Percentiles rank a stretch among this genome's conserved stretches.
These are phyloP conservation scores for Lichenothelia convexa DNA, from an alignment of 495 filamentous ascomycete species.

Conservation along the genomic window DNA sequence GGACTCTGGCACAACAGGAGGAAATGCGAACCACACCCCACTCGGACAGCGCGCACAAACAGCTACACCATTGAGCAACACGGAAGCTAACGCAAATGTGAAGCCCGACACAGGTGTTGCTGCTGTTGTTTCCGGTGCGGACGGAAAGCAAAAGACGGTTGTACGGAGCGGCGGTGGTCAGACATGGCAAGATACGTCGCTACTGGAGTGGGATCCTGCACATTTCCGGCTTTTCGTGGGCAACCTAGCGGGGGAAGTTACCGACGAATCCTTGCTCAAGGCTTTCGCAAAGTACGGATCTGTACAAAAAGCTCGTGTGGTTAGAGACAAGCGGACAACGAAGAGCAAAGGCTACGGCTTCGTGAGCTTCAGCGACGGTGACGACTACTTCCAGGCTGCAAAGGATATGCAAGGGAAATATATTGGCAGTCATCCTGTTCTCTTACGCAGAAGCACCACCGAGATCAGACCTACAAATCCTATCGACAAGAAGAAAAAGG, in stretches of 20 bases:
- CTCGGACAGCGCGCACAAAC: constrained; percentile 22
- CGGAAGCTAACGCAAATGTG: constrained; percentile 19
- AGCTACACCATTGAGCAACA: constrained; percentile 24
- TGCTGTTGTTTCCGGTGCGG: constrained; percentile 9
- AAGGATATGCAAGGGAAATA: constrained; percentile 99
- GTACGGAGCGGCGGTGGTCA: constrained; percentile 74
- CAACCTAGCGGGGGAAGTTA: constrained; percentile 95
- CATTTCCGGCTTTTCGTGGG: constrained; percentile 93
- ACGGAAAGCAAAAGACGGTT: constrained; percentile 50
- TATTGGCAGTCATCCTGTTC: constrained; percentile 74
- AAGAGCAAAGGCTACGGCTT: constrained; percentile 95
- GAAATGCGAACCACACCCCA: constrained; percentile 30
- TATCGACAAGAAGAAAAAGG: constrained; percentile 25
- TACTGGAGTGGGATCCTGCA: constrained; percentile 90
- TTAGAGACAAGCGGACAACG: constrained; percentile 84
- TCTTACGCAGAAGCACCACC: constrained; percentile 66
- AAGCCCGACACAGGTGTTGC: constrained; percentile 22
- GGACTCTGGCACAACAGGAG: constrained; percentile 18
- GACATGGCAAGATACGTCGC: constrained; percentile 66
- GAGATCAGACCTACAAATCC: constrained; percentile 68
- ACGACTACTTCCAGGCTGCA: constrained; percentile 86
- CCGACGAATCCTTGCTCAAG: constrained; percentile 85
- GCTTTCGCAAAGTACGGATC: constrained; percentile 79
- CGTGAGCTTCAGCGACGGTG: constrained; percentile 83
- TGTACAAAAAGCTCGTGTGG: constrained; percentile 82